Conservation (phyloP, 1,139 yeast species). For the Saccharomyces hybrid region DNA sequence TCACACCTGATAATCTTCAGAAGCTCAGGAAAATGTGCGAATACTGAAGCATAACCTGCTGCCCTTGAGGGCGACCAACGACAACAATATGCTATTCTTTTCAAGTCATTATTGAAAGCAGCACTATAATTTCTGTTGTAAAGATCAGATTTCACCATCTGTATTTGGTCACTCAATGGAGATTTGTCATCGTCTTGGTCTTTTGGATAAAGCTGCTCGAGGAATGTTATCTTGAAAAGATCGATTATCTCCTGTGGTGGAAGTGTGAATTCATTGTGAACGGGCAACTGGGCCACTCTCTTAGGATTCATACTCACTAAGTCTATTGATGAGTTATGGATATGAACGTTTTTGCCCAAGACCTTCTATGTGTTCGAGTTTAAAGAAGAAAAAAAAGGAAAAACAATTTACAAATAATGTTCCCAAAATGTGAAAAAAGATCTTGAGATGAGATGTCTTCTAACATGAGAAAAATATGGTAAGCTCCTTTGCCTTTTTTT, state of each 20-base stretch:
- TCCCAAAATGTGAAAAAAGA: neutral
- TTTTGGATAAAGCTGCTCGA: slow-evolving; percentile 35
- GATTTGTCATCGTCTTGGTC: slow-evolving; percentile 31
- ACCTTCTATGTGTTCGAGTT: too few species aligned
- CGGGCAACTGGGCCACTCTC: slow-evolving; percentile 16
- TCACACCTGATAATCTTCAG: slow-evolving; percentile 32
- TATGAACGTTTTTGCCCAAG: neutral
- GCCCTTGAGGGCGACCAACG: slow-evolving; percentile 87
- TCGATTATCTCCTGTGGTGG: slow-evolving; percentile 41
- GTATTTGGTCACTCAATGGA: slow-evolving; percentile 40
- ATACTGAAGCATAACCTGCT: slow-evolving; percentile 60
- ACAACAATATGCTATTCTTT: slow-evolving; percentile 68
- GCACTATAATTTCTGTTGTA: slow-evolving; percentile 60
- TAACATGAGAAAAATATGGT: neutral
- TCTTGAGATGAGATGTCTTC: neutral
- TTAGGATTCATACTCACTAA: neutral
- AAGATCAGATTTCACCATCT: slow-evolving; percentile 59
- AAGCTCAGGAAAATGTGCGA: slow-evolving; percentile 44
- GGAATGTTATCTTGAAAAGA: slow-evolving; percentile 43
- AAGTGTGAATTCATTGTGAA: slow-evolving; percentile 20
- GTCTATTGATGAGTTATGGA: neutral
- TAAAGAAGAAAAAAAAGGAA: neutral
- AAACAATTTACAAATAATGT: neutral
- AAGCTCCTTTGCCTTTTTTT: neutral
- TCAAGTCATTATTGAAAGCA: slow-evolving; percentile 60